These are phyloP conservation scores for Hyphodiscus hymeniophilus DNA, from an alignment of 495 filamentous ascomycete species.

Conservation along the genomic window DNA sequence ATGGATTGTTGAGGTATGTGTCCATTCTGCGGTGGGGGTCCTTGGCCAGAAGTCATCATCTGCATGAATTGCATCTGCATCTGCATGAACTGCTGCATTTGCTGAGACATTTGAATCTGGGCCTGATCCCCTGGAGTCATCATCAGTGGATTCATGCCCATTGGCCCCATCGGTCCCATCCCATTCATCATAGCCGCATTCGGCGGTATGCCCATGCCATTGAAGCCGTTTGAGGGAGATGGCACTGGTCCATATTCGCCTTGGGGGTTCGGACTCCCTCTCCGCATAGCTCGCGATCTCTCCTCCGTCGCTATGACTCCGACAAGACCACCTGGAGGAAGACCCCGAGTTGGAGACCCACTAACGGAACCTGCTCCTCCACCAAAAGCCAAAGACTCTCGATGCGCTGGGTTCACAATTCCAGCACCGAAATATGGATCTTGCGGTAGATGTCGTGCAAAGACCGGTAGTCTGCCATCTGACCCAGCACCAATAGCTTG, in stretches of 20 bases:
- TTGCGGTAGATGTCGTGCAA: conserved; percentile 76
- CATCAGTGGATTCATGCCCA: conserved; percentile 35
- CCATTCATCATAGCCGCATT: conserved; percentile 29
- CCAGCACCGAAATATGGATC: conserved; percentile 87
- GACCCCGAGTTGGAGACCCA: conserved; percentile 29
- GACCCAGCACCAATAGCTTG: conserved; percentile 22
- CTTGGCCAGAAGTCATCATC: conserved; percentile 47
- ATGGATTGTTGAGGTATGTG: conserved; percentile 19
- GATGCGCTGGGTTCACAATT: conserved; percentile 61
- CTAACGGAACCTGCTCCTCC: conserved; percentile 44
- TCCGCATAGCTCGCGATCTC: conserved; percentile 62
- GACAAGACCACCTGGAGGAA: conserved; percentile 58
- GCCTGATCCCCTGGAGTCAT: conserved; percentile 62
- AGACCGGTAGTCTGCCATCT: conserved; percentile 59
- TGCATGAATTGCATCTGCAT: conserved; percentile 94
- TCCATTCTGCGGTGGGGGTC: conserved; percentile 26
- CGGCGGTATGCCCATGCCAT: conserved; percentile 27
- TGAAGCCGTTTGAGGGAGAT: conserved; percentile 21
- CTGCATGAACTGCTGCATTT: conserved; percentile 85
- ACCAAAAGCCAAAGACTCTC: conserved; percentile 69
- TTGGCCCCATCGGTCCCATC: conserved; percentile 30
- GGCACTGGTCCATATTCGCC: conserved; percentile 28
- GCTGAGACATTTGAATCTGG: conserved; percentile 75
- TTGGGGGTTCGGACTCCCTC: conserved; percentile 67
- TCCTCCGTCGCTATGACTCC: conserved; percentile 89